Evolutionary conservation across 2,329 filamentous ascomycete species (phyloP).

Genomic region (Alternaria incomplexa): DNA sequence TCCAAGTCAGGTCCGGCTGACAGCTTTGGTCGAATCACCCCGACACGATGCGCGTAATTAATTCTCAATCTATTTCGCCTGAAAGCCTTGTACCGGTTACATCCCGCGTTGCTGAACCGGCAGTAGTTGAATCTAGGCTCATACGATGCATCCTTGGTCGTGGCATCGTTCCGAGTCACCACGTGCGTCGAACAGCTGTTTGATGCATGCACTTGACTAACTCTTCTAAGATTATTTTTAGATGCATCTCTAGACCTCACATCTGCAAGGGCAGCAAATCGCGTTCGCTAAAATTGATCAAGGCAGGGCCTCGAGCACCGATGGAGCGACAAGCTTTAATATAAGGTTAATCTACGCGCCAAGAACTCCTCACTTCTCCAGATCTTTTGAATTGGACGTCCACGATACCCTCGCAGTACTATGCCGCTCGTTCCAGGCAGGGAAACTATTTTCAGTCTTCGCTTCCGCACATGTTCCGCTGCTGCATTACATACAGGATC

Average conservation of each 20-base stretch:
- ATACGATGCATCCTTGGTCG: constrained; percentile 15
- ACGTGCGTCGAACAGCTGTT: constrained; percentile 15
- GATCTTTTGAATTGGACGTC: constrained; percentile 40
- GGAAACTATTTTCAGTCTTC: constrained; percentile 36
- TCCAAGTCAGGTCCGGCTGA: not conserved
- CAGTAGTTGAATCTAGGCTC: constrained; percentile 34
- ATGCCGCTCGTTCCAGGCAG: constrained; percentile 17
- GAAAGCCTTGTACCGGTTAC: constrained; percentile 26
- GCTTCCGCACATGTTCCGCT: constrained; percentile 29
- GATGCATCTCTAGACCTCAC: constrained; percentile 22
- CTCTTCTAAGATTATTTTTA: constrained; percentile 39
- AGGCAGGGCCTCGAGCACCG: constrained; percentile 26
- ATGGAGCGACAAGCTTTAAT: constrained; percentile 49
- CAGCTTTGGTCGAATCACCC: constrained; percentile 23
- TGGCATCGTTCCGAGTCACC: constrained; percentile 12
- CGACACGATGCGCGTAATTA: constrained; percentile 41
- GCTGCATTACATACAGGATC: constrained; percentile 30
- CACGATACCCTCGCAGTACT: constrained; percentile 12
- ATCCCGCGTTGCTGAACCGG: constrained; percentile 20
- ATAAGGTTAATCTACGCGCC: constrained; percentile 49
- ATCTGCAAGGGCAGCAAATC: constrained; percentile 38
- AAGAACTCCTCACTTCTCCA: constrained; percentile 42
- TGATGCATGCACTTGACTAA: constrained; percentile 17
- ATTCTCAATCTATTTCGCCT: constrained; percentile 40
- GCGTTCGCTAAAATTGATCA: constrained; percentile 37